Evolutionary conservation across 2,329 filamentous ascomycete species (phyloP).

Genomic region (Drechslerella dactyloides): DNA sequence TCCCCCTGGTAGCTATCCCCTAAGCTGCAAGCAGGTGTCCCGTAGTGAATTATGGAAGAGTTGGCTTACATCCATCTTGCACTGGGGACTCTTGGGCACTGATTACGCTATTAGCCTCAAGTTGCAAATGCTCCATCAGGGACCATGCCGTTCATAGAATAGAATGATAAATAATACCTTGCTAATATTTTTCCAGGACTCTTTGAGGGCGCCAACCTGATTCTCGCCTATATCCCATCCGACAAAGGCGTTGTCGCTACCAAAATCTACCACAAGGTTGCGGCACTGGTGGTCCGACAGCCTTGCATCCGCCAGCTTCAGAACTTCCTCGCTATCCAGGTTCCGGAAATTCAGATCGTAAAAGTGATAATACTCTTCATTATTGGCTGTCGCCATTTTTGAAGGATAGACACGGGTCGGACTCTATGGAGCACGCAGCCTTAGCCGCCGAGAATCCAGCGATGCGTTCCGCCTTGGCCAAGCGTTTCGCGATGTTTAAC

Average conservation of each 20-base stretch:
- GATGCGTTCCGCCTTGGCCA: no score
- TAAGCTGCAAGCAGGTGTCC: neutral
- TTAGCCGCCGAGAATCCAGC: no score
- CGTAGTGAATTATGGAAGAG: neutral
- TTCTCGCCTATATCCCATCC: conserved; percentile 36
- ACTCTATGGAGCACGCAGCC: neutral
- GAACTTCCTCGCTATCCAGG: conserved; percentile 29
- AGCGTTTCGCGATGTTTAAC: neutral
- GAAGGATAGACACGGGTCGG: neutral
- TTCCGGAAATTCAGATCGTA: conserved; percentile 31
- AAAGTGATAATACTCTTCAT: conserved; percentile 25
- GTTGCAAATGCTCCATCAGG: neutral
- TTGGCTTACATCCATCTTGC: conserved; percentile 42
- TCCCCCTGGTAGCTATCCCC: neutral
- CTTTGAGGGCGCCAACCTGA: conserved; percentile 20
- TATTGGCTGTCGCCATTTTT: conserved; percentile 10
- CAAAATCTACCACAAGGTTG: conserved; percentile 47
- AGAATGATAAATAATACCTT: conserved; percentile 12
- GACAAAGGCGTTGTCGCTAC: conserved; percentile 32
- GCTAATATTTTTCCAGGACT: conserved; percentile 26
- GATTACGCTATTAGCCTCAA: neutral
- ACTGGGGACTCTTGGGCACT: conserved; percentile 19
- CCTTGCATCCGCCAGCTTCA: conserved; percentile 30
- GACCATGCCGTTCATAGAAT: neutral
- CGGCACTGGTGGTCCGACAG: conserved; percentile 32